These are phyloP conservation scores for Rhazya stricta DNA, from an alignment of 257 asterid species.

Conservation along the genomic window DNA sequence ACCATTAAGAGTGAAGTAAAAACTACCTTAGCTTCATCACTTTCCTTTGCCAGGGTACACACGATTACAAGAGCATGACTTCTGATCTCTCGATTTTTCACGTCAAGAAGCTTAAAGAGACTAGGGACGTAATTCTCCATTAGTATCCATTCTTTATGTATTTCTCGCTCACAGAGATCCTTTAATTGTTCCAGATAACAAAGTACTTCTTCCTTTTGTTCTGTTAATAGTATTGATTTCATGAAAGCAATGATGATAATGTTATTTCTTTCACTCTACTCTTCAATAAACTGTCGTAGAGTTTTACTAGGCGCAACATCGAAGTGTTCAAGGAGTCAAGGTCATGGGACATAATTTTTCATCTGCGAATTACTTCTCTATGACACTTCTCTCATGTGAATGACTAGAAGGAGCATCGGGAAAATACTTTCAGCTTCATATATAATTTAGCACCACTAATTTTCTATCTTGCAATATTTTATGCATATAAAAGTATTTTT, in stretches of 20 bases:
- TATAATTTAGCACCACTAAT: no score
- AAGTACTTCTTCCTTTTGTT: conserved; percentile 41
- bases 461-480: no score
- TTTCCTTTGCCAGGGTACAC: conserved; percentile 49
- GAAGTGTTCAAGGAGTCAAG: conserved; percentile 33
- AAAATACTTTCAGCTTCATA: no score
- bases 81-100: conserved; percentile 46
- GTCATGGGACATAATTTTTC: conserved; percentile 47
- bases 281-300: conserved; percentile 64
- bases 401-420: conserved; percentile 65
- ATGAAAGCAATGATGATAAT: conserved; percentile 48
- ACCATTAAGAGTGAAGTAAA: not conserved
- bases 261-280: conserved; percentile 65
- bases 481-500: no score
- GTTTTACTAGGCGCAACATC: conserved; percentile 64
- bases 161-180: conserved; percentile 53
- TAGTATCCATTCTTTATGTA: conserved; percentile 57
- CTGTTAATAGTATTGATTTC: conserved; percentile 36
- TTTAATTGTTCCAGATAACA: conserved; percentile 35
- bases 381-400: conserved; percentile 55
- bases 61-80: conserved; percentile 43
- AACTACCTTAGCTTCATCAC: conserved; percentile 54
- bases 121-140: conserved; percentile 53
- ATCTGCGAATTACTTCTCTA: conserved; percentile 57
- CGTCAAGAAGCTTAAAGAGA: conserved; percentile 42